Base-by-base conservation (phyloP, 208 protist species). In the Trypanosoma brucei region DNA sequence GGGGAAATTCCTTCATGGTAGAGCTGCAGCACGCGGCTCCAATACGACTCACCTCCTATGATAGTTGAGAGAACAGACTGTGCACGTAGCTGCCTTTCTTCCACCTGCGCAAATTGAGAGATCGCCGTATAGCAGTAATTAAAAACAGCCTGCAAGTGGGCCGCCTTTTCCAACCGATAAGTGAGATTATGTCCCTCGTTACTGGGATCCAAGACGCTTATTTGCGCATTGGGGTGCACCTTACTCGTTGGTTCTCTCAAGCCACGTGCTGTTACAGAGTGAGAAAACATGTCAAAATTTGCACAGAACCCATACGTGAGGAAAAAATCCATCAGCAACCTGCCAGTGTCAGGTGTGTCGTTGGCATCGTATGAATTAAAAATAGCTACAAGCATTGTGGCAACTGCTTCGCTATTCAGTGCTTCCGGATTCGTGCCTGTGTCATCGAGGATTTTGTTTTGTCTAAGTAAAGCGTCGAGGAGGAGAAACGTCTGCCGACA, bases 121-220 rank as follows among this genome's bases (percentile, higher is more conserved):
- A 83, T 53, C 6, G 69, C 77, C 6, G 68, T 73, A 55, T 79
- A 79, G 48, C 72, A 83, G 58, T 83, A 83, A 40, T 78, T 78
- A 49, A 83, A 83, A 13, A 83, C 68, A 3, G 72, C 72, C 56
- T 83, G 77, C 13, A 83, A 55, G 44, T 72, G 69, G 13, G 62
- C 54, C 30, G 65, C 64, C 22, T 70, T 69, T 38, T 82, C 68
- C 11, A 83, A 55, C 38, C 48, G 40, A 6, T 63, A 55, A 0
- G 69, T 78, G 1, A 79, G 51, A 48, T 79, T 83, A 13, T 49
- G 34, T n/a, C 55, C 56, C 39, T 71, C 66, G 38, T 74, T 54
- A 35, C 34, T 50, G 6, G 77, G 77, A 54, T 83, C 72, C 40
- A 83, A 53, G 1, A 83, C 59, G 35, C 71, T 74, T 3, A 83